Base-by-base conservation (phyloP, 1,139 yeast species). In the Sugiyamaella novakii region DNA sequence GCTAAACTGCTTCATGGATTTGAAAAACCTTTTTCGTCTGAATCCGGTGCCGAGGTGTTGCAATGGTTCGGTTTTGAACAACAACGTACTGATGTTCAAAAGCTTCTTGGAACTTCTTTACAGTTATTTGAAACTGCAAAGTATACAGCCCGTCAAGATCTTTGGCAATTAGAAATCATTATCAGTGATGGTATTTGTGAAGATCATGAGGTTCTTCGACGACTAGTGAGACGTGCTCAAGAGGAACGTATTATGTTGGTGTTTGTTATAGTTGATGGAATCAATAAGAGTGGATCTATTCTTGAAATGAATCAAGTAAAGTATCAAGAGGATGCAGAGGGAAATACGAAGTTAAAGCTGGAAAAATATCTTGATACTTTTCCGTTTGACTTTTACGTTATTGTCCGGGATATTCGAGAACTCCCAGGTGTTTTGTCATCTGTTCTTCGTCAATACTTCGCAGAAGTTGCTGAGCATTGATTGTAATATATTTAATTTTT, bases 121-220 rank as follows among this genome's bases (percentile, higher is more conserved):
- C 77, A 77, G 51, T 78, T 88, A 33, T 92, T 94, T 66, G 83
- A 80, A 47, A 81, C 80, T 52, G 92, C 94, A 1, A 76, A 76
- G 56, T 25, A 21, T 27, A 64, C 59, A 19, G 54, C 63, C 4
- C 55, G 60, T 18, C 61, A 58, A 12, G 96, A 87, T 57, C 77
- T 87, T 63, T 92, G 98, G 97, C 96, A 89, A 69, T 75, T 94
- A 56, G 88, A 94, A 66, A 88, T 94, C 53, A 85, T 94, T 54
- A 77, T 94, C 37, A 87, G 96, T 3, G 98, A 92, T 72, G 98
- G 98, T 70, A 88, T 92, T 43, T 91, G 97, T 67, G 98, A 92
- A 67, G 94, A 88, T 65, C 98, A 92, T 67, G 92, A 79, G 24
- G 80, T 86, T 0, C 76, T 92, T 46, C 81, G 84, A 58, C 76